These are phyloP conservation scores for Eucalyptus erythrocorys DNA, from an alignment of 345 rosid species.

Conservation along the genomic window DNA sequence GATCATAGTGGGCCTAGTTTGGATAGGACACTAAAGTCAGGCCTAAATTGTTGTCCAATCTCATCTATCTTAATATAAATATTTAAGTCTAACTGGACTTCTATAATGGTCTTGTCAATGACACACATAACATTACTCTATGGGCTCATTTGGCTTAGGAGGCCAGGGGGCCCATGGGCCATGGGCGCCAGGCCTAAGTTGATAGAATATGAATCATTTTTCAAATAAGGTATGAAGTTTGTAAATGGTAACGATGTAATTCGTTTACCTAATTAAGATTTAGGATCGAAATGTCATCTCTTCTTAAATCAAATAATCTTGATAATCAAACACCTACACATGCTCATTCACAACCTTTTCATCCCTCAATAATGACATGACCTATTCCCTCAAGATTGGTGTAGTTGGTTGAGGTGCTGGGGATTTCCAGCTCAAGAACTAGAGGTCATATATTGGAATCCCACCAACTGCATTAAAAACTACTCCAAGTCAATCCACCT, in stretches of 20 bases:
- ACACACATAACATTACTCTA: background rate
- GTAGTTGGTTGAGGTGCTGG: background rate
- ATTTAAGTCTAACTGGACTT: background rate
- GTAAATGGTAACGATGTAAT: fast-evolving
- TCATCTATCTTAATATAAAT: background rate
- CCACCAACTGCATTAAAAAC: background rate
- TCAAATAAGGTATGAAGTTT: fast-evolving
- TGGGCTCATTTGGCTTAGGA: background rate
- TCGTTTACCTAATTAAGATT: background rate
- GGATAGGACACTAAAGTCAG: background rate
- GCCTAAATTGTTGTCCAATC: background rate
- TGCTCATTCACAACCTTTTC: background rate
- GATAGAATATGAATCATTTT: background rate
- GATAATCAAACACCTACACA: background rate
- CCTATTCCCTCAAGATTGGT: background rate
- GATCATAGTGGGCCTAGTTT: background rate
- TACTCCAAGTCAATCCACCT: background rate
- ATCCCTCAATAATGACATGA: background rate
- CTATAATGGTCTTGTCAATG: background rate
- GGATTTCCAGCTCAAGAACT: background rate
- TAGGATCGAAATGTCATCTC: background rate
- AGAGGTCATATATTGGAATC: background rate
- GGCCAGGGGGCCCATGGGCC: background rate
- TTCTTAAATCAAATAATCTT: background rate
- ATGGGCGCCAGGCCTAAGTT: background rate